Conservation (phyloP, 805 yeast genomes). For the Starmerella etchellsii region DNA sequence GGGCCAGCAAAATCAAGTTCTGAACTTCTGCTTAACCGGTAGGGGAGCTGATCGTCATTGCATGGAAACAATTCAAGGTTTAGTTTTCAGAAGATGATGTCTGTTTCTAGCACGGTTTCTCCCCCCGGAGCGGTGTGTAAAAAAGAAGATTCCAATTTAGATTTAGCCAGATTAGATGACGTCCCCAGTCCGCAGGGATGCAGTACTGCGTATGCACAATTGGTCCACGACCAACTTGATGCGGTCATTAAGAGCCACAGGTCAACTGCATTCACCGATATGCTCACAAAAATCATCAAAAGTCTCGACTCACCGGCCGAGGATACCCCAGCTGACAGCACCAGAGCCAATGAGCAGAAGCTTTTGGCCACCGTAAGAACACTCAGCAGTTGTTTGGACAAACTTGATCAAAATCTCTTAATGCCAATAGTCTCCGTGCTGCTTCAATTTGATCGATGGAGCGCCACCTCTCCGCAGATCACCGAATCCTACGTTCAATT, state of each 20-base stretch:
- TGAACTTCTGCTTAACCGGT: neutral
- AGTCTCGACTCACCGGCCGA: neutral
- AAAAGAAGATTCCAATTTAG: slow-evolving; percentile 3
- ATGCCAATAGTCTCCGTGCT: slow-evolving; percentile 45
- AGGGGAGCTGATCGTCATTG: neutral
- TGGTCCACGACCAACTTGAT: slow-evolving; percentile 10
- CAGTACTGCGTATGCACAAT: slow-evolving; percentile 2
- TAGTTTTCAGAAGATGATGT: slow-evolving; percentile 9
- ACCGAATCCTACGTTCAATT: slow-evolving; percentile 53
- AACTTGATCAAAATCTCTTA: slow-evolving; percentile 42
- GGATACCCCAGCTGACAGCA: neutral
- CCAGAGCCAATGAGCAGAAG: slow-evolving; percentile 25
- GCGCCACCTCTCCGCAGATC: slow-evolving; percentile 34
- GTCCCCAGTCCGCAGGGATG: neutral
- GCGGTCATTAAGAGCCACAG: slow-evolving; percentile 1
- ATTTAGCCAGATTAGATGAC: slow-evolving; percentile 6
- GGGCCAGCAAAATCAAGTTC: neutral
- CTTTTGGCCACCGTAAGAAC: slow-evolving; percentile 43
- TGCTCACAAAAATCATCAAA: slow-evolving; percentile 1
- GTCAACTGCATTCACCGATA: neutral
- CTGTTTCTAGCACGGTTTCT: slow-evolving; percentile 5
- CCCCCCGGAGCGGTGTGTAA: slow-evolving; percentile 1
- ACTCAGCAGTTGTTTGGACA: slow-evolving; percentile 51
- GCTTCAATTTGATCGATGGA: slow-evolving; percentile 48
- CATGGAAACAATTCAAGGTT: neutral